phyloP scores from a whole-genome alignment of 192 early-diverging fungal species.

The Gigaspora rosea region DNA sequence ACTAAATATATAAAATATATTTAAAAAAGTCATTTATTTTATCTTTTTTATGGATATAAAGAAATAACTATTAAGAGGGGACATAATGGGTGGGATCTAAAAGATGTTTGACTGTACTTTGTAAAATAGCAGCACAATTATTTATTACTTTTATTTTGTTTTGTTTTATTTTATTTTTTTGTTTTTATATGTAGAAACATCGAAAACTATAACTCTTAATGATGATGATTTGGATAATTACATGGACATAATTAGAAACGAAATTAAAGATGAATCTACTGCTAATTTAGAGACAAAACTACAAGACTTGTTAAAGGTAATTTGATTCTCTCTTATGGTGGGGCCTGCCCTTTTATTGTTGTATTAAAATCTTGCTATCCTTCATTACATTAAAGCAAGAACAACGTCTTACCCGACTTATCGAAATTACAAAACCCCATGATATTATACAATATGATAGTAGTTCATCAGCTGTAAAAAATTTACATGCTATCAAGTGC shows the following conservation, averaged over 20 bases:
- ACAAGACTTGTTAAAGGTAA: slow-evolving; percentile 50
- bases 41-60: too few relatives aligned
- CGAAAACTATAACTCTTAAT: slow-evolving; percentile 32
- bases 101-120: too few relatives aligned
- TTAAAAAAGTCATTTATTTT: too few relatives aligned
- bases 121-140: too few relatives aligned
- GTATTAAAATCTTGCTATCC: not conserved
- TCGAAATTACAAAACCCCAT: slow-evolving; percentile 51
- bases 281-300: slow-evolving; percentile 46
- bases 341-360: not conserved
- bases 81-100: too few relatives aligned
- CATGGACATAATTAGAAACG: slow-evolving; percentile 57
- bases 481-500: not conserved
- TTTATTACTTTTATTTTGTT: too few relatives aligned
- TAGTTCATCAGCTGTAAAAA: not conserved
- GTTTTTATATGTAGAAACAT: slow-evolving; percentile 13
- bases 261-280: slow-evolving; percentile 44
- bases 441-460: slow-evolving; percentile 32
- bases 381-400: slow-evolving; percentile 39
- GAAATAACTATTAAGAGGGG: too few relatives aligned
- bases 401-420: slow-evolving; percentile 41
- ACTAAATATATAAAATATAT: too few relatives aligned
- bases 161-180: too few relatives aligned
- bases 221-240: slow-evolving; percentile 68
- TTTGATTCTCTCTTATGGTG: not conserved